Evolutionary conservation across 768 basidiomycete genomes (phyloP), one percentile per base, ranked within the genome.

Genomic region (Leucocoprinus leucothites): DNA sequence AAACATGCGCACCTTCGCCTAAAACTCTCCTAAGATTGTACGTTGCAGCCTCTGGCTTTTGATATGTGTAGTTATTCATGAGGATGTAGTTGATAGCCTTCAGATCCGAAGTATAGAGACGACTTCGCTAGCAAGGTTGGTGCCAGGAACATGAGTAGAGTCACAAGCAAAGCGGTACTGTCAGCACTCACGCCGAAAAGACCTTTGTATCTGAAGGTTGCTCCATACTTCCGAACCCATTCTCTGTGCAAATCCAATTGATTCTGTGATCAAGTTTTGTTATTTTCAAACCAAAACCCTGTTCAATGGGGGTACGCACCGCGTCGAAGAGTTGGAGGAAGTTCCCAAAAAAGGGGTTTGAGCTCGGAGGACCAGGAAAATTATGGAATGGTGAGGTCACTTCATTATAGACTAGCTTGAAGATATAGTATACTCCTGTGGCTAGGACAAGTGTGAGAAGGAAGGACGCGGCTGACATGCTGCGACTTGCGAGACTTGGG

Each of bases 51-150:
- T 73, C 70, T 0, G 85, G 75, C 59, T 88, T 89, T 56, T 80
- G 78, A 58, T 85, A 89, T 71, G 74, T 84, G 40, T 87, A 73
- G 6, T 89, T 89, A 48, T 86, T 81, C 47, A 73, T 71, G 5
- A 91, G 69, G 53, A 92, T 70, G 62, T 89, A 81, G 34, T 78
- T 74, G 28, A 90, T 44, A 0, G 86, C 87, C 24, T 80, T 78
- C 0, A 81, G 72, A 60, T 90, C 89, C 45, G 73, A 65, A 0
- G 84, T 86, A 63, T 75, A 75, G 16, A 88, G 64, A 18, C 72
- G 48, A 70, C 72, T 31, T 11, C 31, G 31, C 31, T 31, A 11
- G 31, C 31, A 31, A 31, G n/a, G 11, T 31, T 5, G 11, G 31
- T 11, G 11, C 11, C 31, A 31, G 31, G 31, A n/a, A n/a, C n/a